phyloP scores from a whole-genome alignment of 805 yeast genomes.

The Pichia pseudocactophila region DNA sequence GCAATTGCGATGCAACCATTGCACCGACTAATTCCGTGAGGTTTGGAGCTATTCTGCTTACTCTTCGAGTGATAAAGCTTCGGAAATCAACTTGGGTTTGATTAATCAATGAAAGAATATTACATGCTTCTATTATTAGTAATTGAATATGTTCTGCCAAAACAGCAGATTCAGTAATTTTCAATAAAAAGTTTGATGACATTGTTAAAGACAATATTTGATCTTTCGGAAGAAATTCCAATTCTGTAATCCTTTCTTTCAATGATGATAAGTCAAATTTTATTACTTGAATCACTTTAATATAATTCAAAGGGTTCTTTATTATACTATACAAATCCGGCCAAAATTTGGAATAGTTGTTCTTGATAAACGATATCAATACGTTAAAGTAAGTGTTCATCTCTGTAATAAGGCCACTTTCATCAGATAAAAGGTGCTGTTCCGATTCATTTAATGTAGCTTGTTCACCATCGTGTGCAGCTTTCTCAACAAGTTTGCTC shows the following conservation, averaged over 20 bases:
- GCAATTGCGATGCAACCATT: slow-evolving; percentile 59
- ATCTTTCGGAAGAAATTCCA: slow-evolving; percentile 48
- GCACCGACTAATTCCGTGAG: slow-evolving; percentile 65
- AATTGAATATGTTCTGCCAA: background rate
- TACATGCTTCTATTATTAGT: slow-evolving; percentile 32
- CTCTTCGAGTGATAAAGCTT: slow-evolving; percentile 45
- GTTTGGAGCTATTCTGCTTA: slow-evolving; percentile 69
- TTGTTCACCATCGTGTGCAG: slow-evolving; percentile 10
- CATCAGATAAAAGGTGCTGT: slow-evolving; percentile 38
- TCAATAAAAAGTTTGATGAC: slow-evolving; percentile 44
- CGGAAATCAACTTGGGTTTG: slow-evolving; percentile 37
- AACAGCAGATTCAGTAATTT: background rate
- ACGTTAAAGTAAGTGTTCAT: slow-evolving; percentile 26
- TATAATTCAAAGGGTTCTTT: slow-evolving; percentile 53
- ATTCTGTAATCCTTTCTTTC: slow-evolving; percentile 12
- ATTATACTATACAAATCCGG: slow-evolving; percentile 63
- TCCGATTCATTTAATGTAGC: slow-evolving; percentile 26
- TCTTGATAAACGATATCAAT: slow-evolving; percentile 40
- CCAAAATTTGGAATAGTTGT: slow-evolving; percentile 51
- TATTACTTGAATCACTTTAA: slow-evolving; percentile 27
- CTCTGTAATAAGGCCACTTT: slow-evolving; percentile 3
- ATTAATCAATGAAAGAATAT: slow-evolving; percentile 38
- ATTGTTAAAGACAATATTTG: slow-evolving; percentile 64
- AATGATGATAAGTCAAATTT: slow-evolving; percentile 2
- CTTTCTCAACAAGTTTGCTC: slow-evolving; percentile 14